Conservation (phyloP, 2,329 filamentous ascomycete species). For the Taxawa tesnikishii region DNA sequence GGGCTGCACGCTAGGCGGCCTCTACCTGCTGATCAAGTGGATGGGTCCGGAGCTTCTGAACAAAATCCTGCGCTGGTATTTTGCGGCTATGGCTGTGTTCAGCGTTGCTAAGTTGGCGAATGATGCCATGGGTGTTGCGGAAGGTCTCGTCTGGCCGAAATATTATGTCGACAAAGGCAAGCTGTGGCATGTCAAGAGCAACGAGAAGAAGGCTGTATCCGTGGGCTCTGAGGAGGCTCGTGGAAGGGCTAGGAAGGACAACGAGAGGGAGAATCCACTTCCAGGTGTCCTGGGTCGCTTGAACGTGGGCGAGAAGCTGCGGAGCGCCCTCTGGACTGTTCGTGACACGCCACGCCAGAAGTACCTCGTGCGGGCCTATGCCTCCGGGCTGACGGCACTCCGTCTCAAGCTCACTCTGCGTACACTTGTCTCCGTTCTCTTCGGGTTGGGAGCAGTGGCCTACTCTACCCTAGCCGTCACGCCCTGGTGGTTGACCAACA, state of each 20-base stretch:
- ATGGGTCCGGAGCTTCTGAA: conserved; percentile 73
- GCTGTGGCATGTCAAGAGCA: conserved; percentile 35
- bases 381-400: conserved; percentile 19
- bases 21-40: conserved; percentile 87
- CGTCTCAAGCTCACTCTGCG: conserved; percentile 42
- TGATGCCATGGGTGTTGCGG: conserved; percentile 54
- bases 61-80: conserved; percentile 72
- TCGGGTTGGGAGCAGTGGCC: conserved; percentile 42
- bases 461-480: conserved; percentile 54
- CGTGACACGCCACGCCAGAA: conserved; percentile 38
- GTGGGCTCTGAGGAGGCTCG: conserved; percentile 11
- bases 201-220: conserved; percentile 19
- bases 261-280: conserved; percentile 33
- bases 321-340: conserved; percentile 33
- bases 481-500: conserved; percentile 66
- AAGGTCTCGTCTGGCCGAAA: conserved; percentile 60
- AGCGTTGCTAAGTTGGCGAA: conserved; percentile 61
- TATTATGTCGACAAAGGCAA: conserved; percentile 46
- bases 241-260: conserved; percentile 4
- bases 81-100: conserved; percentile 66
- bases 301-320: conserved; percentile 26
- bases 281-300: conserved; percentile 37
- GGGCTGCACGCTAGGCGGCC: conserved; percentile 54
- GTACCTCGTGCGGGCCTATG: conserved; percentile 40
- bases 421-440: conserved; percentile 42